Base-by-base conservation (phyloP, 108 stramenopile species). In the Stephanodiscus minutulus region DNA sequence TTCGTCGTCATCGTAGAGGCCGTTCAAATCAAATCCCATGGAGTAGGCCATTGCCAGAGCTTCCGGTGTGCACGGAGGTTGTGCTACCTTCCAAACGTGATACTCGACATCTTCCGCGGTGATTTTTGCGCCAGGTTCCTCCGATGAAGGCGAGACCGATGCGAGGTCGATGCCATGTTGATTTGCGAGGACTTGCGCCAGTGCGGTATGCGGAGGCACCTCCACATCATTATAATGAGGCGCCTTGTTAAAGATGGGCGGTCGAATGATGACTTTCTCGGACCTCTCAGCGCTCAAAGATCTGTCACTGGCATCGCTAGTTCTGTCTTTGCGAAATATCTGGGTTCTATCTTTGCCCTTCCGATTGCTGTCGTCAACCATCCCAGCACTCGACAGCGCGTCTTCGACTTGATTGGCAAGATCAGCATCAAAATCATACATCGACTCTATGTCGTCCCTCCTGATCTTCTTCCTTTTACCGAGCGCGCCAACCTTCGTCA, bases 21-120 rank as follows among this genome's bases (percentile, higher is more conserved):
- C 25, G 53, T 68, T 80, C 13, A 80, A 64, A 64, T 80, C 72
- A 36, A 80, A 59, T 33, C 68, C 72, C 28, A 73, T 43, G 1
- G 66, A 67, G 52, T 80, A 58, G 13, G 79, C 79, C n/a, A 63
- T 29, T 58, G 56, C 39, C 24, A 80, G 29, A 29, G 79, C 79
- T 64, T 80, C 72, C 8, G 62, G 55, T 25, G 72, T 80, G 33
- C 72, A 50, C 18, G 72, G 79, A 46, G 79, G 79, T 55, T 80
- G 79, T n/a, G 72, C 68, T 31, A 73, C 11, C 41, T 64, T 73
- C 58, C 66, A 80, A 27, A 68, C 72, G 39, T 80, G 62, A 57
- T 69, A 80, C 50, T 80, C 79, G 9, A 80, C 79, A 66, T 80
- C 79, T 50, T 61, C 72, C 7, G 79, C 72, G 46, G 72, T 69